phyloP scores from a whole-genome alignment of 2,329 filamentous ascomycete genomes.

The Byssoonygena ceratinophila region DNA sequence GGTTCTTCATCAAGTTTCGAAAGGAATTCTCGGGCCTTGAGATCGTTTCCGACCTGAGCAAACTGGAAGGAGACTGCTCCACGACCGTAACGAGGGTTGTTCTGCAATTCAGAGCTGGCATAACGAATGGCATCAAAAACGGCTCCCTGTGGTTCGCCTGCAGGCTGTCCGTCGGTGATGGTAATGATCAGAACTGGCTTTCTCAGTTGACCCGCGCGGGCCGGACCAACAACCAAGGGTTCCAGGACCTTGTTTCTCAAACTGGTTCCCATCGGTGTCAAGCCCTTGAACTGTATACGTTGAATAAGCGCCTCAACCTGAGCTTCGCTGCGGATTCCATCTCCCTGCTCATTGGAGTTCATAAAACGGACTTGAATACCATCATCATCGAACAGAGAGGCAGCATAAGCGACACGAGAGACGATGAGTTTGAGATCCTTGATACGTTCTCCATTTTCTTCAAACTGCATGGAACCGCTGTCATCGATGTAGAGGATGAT shows the following conservation, averaged over 20 bases:
- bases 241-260: constrained; percentile 55
- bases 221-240: constrained; percentile 46
- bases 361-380: constrained; percentile 60
- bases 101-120: constrained; percentile 42
- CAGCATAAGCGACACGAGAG: constrained; percentile 52
- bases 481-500: constrained; percentile 57
- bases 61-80: constrained; percentile 57
- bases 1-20: constrained; percentile 54
- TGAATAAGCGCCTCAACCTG: constrained; percentile 50
- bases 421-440: constrained; percentile 56
- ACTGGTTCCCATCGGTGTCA: constrained; percentile 56
- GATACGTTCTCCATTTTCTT: constrained; percentile 56
- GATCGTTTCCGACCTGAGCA: constrained; percentile 58
- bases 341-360: constrained; percentile 48
- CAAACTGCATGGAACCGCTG: constrained; percentile 59
- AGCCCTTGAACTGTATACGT: constrained; percentile 52
- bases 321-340: constrained; percentile 47
- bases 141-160: constrained; percentile 48
- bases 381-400: constrained; percentile 59
- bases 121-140: constrained; percentile 49
- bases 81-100: constrained; percentile 43
- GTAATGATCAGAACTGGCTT: constrained; percentile 57
- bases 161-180: constrained; percentile 57
- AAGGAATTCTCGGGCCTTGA: constrained; percentile 54
- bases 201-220: constrained; percentile 43